A percentile compares a stretch with the other conserved stretches of the same genome.
Evolutionary conservation across 1,284 basidiomycete genomes (phyloP).

Genomic region (Mycosarcoma mackinlayi): DNA sequence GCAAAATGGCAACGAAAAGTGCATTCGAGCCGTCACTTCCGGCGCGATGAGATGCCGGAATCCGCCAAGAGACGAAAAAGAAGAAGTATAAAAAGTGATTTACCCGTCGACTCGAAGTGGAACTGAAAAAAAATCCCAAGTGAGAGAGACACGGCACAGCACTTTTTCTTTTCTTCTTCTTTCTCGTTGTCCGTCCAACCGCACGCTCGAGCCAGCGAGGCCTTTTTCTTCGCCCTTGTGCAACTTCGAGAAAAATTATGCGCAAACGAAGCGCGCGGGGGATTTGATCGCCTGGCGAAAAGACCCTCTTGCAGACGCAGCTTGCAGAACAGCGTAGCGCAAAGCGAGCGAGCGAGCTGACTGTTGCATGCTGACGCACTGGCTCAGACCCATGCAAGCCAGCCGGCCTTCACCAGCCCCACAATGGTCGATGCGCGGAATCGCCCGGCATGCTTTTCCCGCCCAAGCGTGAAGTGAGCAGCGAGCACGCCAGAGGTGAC

Average conservation of each 20-base stretch:
- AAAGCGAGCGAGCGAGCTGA: neutral
- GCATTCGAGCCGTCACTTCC: constrained; percentile 25
- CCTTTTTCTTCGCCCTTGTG: no score
- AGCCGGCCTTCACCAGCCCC: no score
- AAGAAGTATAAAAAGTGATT: neutral
- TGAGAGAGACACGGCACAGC: neutral
- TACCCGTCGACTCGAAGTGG: neutral
- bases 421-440: no score
- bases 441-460: neutral
- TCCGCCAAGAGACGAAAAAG: constrained; percentile 5
- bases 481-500: no score
- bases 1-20: constrained; percentile 1
- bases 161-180: neutral
- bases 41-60: constrained; percentile 19
- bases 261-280: no score
- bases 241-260: no score
- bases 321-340: neutral
- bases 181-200: neutral
- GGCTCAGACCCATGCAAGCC: neutral
- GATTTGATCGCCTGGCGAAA: neutral
- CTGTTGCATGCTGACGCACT: neutral
- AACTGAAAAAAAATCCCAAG: neutral
- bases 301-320: constrained; percentile 2
- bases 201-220: constrained; percentile 21
- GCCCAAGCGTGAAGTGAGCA: neutral